Base-by-base conservation (phyloP, 2,329 filamentous ascomycete genomes). In the Fusarium longipes region DNA sequence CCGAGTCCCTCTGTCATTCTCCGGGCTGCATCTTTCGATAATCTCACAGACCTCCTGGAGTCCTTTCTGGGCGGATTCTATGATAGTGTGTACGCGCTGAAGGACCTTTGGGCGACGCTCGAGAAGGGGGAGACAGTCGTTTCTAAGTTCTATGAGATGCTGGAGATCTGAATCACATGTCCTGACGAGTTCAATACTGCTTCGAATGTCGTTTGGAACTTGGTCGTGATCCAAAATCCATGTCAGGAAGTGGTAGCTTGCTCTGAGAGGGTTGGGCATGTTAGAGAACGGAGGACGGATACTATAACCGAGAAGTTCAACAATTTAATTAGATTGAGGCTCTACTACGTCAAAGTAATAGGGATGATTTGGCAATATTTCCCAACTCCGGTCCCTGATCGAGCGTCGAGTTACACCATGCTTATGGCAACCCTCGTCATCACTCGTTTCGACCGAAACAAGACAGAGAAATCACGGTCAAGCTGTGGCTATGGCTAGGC, bases 101-200 rank as follows among this genome's bases (percentile, higher is more conserved):
- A 78, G 68, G 14, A 75, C 68, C 18, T 53, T 54, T 12, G 73
- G 70, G 1, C 70, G 68, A 6, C 61, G 61, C 18, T 70, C 44
- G 1, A 77, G 68, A 5, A 76, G 63, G 5, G 54, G 36, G 4
- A 77, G 62, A 22, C 70, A 71, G 25, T 74, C 64, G 18, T 74
- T 71, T 4, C 76, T 73, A 1, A 78, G 57, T n/a, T 72, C 68
- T 35, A 78, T 76, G 18, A 77, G 70, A n/a, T 75, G 71, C 27
- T 77, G 73, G 7, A 77, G 68, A 44, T 78, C 76, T 8, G 55
- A 52, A 29, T 77, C 61, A 49, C 75, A 77, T n/a, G 71, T 75
- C 7, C 72, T 68, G 1, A 77, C 73, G 9, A 77, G 75, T 24
- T 78, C 74, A 17, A 78, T 64, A 50, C 72, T 73, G 8, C 65